Base-by-base conservation (phyloP, 2,329 filamentous ascomycete genomes). In the Beauveria bassiana region DNA sequence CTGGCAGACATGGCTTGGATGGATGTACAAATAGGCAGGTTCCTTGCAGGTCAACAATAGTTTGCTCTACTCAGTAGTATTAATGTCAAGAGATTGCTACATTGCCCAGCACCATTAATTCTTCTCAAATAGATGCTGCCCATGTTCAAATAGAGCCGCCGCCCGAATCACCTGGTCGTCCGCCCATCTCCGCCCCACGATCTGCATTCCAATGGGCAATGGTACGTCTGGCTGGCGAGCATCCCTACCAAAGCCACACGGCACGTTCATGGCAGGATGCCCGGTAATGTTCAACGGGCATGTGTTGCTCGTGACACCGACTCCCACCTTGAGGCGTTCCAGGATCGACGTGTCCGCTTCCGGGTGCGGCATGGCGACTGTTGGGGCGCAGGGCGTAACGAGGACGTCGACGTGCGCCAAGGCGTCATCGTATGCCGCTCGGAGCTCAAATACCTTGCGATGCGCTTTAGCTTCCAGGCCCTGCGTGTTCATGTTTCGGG, bases 371-470 rank as follows among this genome's bases (percentile, higher is more conserved):
- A 74, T 76, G 0, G 78, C 77, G 7, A 80, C 73, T 0, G 72
- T 75, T 1, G 79, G 77, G 14, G 77, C 76, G 12, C 76, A 75
- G 0, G 80, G 80, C n/a, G 78, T 78, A 42, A 83, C 65, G 3
- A 83, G 69, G 2, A 83, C 72, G 64, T 82, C 80, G 1, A 78
- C 71, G 0, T 75, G 67, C 51, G 74, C 68, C 3, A 82, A 65
- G 0, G 73, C 79, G n/a, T 66, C 54, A 65, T 82, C 79, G 65
- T 82, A 82, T 1, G 77, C 78, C 10, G 73, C 76, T 8, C 78
- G 71, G 31, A 79, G 70, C 65, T 79, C 70, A 61, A 78, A n/a
- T 16, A 9, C 40, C 7, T 42, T 42, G 16, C 40, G 40, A 42
- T 42, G 40, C 14, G 40, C 40, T n/a, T 42, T n/a, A 8, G 40